phyloP scores from a whole-genome alignment of 2,329 filamentous ascomycete species.

The Cyclaneusma minus region DNA sequence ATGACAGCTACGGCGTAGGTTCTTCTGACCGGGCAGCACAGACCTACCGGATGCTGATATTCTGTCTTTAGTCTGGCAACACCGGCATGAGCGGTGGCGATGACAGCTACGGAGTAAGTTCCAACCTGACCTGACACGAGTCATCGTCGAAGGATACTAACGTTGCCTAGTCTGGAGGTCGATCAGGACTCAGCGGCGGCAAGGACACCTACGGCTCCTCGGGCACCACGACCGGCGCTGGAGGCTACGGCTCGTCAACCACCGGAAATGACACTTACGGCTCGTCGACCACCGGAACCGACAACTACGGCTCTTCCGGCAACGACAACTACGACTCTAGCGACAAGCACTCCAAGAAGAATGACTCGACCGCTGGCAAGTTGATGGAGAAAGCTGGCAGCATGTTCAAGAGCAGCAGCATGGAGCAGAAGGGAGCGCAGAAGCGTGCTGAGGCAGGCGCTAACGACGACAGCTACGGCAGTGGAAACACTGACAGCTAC shows the following conservation, averaged over 20 bases:
- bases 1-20: slow-evolving; percentile 9
- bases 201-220: slow-evolving; percentile 11
- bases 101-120: slow-evolving; percentile 10
- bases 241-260: slow-evolving; percentile 9
- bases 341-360: slow-evolving; percentile 9
- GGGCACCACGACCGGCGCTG: slow-evolving; percentile 4
- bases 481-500: slow-evolving; percentile 2
- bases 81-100: slow-evolving; percentile 6
- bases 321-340: slow-evolving; percentile 9
- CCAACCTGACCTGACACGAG: slow-evolving; percentile 9
- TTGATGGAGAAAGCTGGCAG: slow-evolving; percentile 41
- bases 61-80: no score
- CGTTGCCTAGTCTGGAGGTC: slow-evolving; percentile 3
- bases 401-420: slow-evolving; percentile 28
- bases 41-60: no score
- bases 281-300: slow-evolving; percentile 7
- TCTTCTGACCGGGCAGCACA: no score
- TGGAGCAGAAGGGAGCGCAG: slow-evolving; percentile 31
- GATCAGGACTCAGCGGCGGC: slow-evolving; percentile 10
- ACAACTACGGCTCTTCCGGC: slow-evolving; percentile 10
- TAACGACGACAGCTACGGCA: slow-evolving; percentile 9
- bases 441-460: slow-evolving; percentile 28
- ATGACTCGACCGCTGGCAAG: slow-evolving; percentile 36
- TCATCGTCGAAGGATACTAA: slow-evolving; percentile 6
- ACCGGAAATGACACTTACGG: slow-evolving; percentile 14